Evolutionary conservation across 2,329 filamentous ascomycete species (phyloP).

Genomic region (Colletotrichum theobromicola): DNA sequence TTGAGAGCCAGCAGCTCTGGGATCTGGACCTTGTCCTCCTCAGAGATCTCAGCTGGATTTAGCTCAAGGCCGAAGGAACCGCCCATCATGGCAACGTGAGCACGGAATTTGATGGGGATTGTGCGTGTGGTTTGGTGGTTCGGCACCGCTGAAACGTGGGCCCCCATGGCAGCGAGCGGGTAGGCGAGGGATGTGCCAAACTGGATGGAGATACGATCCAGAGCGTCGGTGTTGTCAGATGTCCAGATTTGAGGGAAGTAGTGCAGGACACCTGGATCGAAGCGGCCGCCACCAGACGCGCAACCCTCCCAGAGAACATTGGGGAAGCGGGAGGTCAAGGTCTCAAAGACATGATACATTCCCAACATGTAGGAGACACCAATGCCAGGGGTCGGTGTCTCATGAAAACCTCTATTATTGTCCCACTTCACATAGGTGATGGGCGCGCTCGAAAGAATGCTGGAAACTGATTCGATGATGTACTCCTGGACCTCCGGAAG

Average conservation of each 20-base stretch:
- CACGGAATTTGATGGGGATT: slow-evolving; percentile 63
- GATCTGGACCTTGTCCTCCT: slow-evolving; percentile 57
- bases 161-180: slow-evolving; percentile 67
- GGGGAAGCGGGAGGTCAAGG: slow-evolving; percentile 63
- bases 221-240: slow-evolving; percentile 68
- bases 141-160: slow-evolving; percentile 67
- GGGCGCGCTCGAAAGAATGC: slow-evolving; percentile 56
- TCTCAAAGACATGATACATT: slow-evolving; percentile 66
- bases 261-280: slow-evolving; percentile 67
- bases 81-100: slow-evolving; percentile 72
- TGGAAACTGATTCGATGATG: slow-evolving; percentile 60
- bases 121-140: slow-evolving; percentile 62
- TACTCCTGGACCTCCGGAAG: slow-evolving; percentile 67
- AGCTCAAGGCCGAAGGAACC: slow-evolving; percentile 71
- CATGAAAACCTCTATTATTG: slow-evolving; percentile 69
- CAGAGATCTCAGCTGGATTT: slow-evolving; percentile 55
- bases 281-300: slow-evolving; percentile 67
- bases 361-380: slow-evolving; percentile 68
- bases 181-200: slow-evolving; percentile 69
- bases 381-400: slow-evolving; percentile 57
- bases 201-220: slow-evolving; percentile 66
- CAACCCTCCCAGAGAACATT: slow-evolving; percentile 71
- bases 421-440: slow-evolving; percentile 73
- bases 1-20: slow-evolving; percentile 59
- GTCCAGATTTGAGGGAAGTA: slow-evolving; percentile 73